Evolutionary conservation across 139 green algal species (phyloP), one percentile per base, ranked within the genome.

Genomic region (Desmodesmus armatus): DNA sequence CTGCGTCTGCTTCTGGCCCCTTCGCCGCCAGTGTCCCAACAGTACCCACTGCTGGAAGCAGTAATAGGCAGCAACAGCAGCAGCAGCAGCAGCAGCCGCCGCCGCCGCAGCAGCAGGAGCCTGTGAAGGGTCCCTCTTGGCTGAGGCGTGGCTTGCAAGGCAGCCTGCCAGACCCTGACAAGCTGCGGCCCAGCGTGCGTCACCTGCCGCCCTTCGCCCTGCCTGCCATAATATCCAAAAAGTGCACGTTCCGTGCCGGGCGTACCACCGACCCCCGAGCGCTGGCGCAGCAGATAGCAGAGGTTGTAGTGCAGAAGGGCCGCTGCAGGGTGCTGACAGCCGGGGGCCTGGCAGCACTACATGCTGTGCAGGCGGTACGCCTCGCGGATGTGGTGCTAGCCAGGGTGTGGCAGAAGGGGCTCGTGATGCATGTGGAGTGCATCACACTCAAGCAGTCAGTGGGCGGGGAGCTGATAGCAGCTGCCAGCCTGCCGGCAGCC

Each of bases 161-260:
- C 1, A 21, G 0, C 27, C 37, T 82, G 15, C 76, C 76, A 71
- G 23, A 58, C 5, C 25, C 29, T 3, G 5, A 37, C 41, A 2
- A 4, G 11, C 53, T 82, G 1, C 53, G 35, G 3, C 11, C 1
- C 11, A 40, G 51, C 37, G 27, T 65, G 9, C 27, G 76, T 3
- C 76, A 82, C 37, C 76, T 82, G 35, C 76, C 76, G 3, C 37
- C 76, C 0, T 21, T 82, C 13, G 76, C 55, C 37, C 19, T 82
- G 4, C 76, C 76, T 3, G 11, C 13, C 0, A 27, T 29, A 23
- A 37, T 82, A 33, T 82, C 76, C 3, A 27, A 41, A 21, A 7
- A 72, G 9, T 2, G 53, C 25, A 71, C 37, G 7, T 33, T 72
- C 21, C 53, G 17, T n/a, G 39, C 51, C 5, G 35, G 41, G 0